Base-by-base conservation (phyloP, 495 filamentous ascomycete species). In the Pseudevernia furfuracea region DNA sequence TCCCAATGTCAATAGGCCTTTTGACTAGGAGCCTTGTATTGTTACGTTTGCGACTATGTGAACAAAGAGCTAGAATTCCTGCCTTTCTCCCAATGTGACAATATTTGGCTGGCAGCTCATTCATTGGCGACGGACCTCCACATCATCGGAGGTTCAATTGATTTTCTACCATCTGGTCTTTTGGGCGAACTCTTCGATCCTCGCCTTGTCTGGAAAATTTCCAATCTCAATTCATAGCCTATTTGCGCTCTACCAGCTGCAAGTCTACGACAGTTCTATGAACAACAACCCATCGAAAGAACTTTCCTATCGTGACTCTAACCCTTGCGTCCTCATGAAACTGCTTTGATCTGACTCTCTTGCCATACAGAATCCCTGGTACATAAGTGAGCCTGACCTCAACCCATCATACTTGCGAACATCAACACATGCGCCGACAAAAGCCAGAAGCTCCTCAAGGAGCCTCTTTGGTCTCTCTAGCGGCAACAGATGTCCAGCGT, bases 401-500 rank as follows among this genome's bases (percentile, higher is more conserved):
- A 15, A 28, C 15, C 48, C 48, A 30, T 30, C 25, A 17, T 28
- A 17, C 12, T 52, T 30, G 48, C 48, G 48, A 17, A 52, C 25
- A 17, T 52, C 48, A 28, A 52, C 48, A 23, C 48, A 52, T 30
- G 48, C 48, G 2, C 30, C 48, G 48, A 30, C 23, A 30, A 52
- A 52, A 52, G 23, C 48, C 23, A 30, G 48, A 30, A 52, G 48
- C 48, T 52, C 48, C 23, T 52, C 25, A 2, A 52, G 4, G 25
- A 52, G 48, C 48, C 30, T 52, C 25, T 52, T 30, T 14, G 48
- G 48, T 30, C 25, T 52, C 48, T 52, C 48, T 3, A 52, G 48
- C 23, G 48, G 48, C 48, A 52, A 30, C 25, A 52, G 25, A 52
- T 52, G 48, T 30, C 48, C 48, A 52, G 48, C 48, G 15, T 52